phyloP scores from a whole-genome alignment of 305 asterid genomes.

The Fraxinus nigra region DNA sequence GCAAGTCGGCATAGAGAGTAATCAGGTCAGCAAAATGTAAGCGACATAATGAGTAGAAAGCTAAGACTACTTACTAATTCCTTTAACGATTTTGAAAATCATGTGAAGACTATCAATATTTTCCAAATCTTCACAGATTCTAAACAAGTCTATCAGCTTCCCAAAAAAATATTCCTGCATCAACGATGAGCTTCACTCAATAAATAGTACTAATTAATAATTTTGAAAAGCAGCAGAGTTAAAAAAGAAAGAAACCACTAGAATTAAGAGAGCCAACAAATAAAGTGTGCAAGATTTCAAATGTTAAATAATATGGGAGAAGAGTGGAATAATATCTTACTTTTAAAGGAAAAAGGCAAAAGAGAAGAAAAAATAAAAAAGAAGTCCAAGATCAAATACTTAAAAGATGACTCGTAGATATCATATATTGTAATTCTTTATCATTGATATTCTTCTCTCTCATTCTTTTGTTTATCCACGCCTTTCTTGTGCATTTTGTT shows the following conservation, averaged over 20 bases:
- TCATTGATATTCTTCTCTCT: not conserved
- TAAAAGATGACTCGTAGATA: not conserved
- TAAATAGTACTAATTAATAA: conserved; percentile 21
- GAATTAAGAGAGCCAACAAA: conserved; percentile 1
- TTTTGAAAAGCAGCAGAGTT: conserved; percentile 15
- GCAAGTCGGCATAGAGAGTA: conserved; percentile 37
- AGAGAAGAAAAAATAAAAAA: not conserved
- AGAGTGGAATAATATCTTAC: not conserved
- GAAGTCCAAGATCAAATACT: not conserved
- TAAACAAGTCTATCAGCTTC: conserved; percentile 76
- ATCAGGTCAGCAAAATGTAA: conserved; percentile 11
- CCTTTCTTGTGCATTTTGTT: not conserved
- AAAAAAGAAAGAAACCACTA: conserved; percentile 10
- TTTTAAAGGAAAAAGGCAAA: not conserved
- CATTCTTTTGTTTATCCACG: not conserved
- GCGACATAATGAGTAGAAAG: conserved; percentile 14
- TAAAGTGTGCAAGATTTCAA: not conserved
- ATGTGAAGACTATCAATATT: conserved; percentile 74
- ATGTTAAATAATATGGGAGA: not conserved
- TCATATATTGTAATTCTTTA: not conserved
- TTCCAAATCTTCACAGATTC: conserved; percentile 81
- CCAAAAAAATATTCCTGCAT: conserved; percentile 76
- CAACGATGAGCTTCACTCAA: conserved; percentile 15
- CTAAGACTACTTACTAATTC: conserved; percentile 64
- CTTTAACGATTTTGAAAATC: conserved; percentile 76